These are phyloP conservation scores for Russula sp. DNA, from an alignment of 768 basidiomycete species.

Conservation along the genomic window DNA sequence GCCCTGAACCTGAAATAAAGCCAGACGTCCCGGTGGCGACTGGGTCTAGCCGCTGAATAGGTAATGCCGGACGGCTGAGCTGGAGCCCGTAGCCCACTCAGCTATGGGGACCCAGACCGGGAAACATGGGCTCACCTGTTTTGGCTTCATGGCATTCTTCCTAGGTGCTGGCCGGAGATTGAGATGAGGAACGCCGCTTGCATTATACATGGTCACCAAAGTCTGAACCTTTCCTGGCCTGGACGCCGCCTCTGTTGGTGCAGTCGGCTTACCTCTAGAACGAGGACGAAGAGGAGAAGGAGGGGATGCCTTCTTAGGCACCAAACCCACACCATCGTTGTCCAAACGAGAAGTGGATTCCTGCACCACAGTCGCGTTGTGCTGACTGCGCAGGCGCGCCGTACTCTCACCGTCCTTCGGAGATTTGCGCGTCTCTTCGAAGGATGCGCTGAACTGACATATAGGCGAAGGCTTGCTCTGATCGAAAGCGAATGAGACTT, in stretches of 20 bases:
- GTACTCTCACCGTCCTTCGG: constrained; percentile 14
- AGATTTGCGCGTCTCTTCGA: background rate
- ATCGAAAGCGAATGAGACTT: constrained; percentile 6
- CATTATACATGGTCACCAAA: background rate
- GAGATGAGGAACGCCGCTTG: background rate
- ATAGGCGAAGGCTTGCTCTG: constrained; percentile 9
- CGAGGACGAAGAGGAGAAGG: background rate
- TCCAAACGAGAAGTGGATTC: background rate
- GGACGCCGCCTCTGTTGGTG: background rate
- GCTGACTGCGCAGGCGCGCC: constrained; percentile 4
- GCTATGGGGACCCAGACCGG: background rate
- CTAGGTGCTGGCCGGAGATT: background rate
- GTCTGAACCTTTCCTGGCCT: background rate
- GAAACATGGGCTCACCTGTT: constrained; percentile 1
- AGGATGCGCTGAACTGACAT: background rate
- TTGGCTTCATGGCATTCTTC: constrained; percentile 13
- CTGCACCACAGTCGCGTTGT: background rate
- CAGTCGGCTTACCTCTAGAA: background rate
- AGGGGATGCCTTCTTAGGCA: background rate
- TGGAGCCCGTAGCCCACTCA: background rate
- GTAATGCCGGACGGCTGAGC: background rate
- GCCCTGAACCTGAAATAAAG: background rate
- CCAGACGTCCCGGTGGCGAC: constrained; percentile 8
- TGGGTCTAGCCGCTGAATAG: background rate
- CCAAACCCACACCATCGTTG: background rate